Percentiles rank a stretch among this genome's conserved stretches.
phyloP scores from a whole-genome alignment of 352 stramenopile species.

The Globisporangium recalcitrans region DNA sequence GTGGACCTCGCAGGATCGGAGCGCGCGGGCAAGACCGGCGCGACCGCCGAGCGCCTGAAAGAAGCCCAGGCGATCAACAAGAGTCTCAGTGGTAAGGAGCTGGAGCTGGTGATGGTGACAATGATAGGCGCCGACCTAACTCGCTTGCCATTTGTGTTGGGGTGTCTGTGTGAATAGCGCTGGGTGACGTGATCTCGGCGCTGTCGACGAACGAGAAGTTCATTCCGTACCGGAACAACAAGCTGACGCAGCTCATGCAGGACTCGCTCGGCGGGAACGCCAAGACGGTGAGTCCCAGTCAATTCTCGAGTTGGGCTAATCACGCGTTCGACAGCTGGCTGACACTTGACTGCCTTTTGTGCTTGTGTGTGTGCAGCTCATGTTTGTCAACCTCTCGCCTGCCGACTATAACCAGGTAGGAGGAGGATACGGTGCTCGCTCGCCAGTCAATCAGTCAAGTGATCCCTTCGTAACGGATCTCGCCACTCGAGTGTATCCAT shows the following conservation, averaged over 20 bases:
- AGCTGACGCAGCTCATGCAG: conserved; percentile 92
- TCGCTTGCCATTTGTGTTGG: background rate
- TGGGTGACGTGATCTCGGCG: conserved; percentile 91
- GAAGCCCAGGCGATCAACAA: conserved; percentile 90
- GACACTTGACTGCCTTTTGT: background rate
- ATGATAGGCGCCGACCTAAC: too few species aligned
- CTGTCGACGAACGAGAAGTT: conserved; percentile 90
- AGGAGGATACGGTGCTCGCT: background rate
- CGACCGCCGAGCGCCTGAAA: conserved; percentile 79
- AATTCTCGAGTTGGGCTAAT: background rate
- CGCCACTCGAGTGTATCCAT: background rate
- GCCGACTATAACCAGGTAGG: conserved; percentile 84
- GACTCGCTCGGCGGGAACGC: conserved; percentile 91
- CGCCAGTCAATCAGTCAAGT: conserved; percentile 4
- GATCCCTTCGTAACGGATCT: conserved; percentile 5
- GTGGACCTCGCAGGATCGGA: conserved; percentile 88
- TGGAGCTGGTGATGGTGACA: background rate
- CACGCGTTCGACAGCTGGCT: background rate
- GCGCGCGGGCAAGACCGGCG: conserved; percentile 80
- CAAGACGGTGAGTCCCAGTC: conserved; percentile 65
- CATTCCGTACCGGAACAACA: conserved; percentile 93
- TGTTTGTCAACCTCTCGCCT: conserved; percentile 89
- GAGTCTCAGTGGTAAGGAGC: conserved; percentile 76
- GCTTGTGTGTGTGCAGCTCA: conserved; percentile 46
- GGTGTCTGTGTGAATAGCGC: conserved; percentile 25